A percentile compares a stretch with the other conserved stretches of the same genome.
Conservation (phyloP, 2,329 filamentous ascomycete species). For the Tolypocladium sp. region DNA sequence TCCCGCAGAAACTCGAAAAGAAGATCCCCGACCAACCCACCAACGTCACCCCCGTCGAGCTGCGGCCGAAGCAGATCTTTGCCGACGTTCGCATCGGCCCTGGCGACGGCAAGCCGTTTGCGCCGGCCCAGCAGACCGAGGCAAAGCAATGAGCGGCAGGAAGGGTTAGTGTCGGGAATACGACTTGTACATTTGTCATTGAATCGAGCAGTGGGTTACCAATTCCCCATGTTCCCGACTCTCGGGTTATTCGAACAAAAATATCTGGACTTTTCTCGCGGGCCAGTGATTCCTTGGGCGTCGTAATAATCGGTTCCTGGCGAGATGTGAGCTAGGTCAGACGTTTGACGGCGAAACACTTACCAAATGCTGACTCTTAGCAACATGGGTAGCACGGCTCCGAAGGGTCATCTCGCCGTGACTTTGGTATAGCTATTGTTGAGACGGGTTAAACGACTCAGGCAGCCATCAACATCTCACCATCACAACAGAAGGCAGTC, state of each 20-base stretch:
- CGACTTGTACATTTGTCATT: slow-evolving; percentile 20
- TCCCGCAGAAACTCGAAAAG: slow-evolving; percentile 68
- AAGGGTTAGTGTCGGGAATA: not conserved
- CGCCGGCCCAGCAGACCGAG: slow-evolving; percentile 20
- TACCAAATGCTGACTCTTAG: not conserved
- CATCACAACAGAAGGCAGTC: not conserved
- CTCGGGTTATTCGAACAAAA: too few species aligned
- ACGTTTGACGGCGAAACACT: not conserved
- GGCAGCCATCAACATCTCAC: not conserved
- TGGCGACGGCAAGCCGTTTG: slow-evolving; percentile 33
- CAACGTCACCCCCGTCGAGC: slow-evolving; percentile 63
- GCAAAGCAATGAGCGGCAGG: slow-evolving; percentile 21
- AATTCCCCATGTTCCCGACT: not conserved
- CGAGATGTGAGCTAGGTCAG: not conserved
- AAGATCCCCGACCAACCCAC: slow-evolving; percentile 65
- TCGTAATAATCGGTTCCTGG: not conserved
- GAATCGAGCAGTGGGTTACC: slow-evolving; percentile 12
- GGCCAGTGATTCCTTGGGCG: not conserved
- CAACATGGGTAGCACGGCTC: not conserved
- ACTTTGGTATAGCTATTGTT: not conserved
- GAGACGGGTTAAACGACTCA: not conserved
- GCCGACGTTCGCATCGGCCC: slow-evolving; percentile 40
- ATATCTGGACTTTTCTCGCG: not conserved
- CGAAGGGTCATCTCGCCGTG: not conserved
- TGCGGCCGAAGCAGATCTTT: slow-evolving; percentile 56